A percentile compares a stretch with the other conserved stretches of the same genome.
Conservation (phyloP, 805 yeast genomes). For the Hanseniaspora lachancei region DNA sequence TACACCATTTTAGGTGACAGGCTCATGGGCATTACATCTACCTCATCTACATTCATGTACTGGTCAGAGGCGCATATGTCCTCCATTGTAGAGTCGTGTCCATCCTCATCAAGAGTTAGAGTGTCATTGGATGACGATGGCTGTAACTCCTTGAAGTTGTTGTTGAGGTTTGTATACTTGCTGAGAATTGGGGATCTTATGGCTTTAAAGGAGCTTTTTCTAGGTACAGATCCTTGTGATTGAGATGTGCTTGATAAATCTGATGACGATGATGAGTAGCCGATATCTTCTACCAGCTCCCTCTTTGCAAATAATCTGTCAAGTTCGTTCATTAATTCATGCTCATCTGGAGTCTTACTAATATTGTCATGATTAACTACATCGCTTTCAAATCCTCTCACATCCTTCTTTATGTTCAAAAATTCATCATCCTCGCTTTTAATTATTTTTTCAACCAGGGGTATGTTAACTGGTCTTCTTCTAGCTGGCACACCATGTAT, state of each 20-base stretch:
- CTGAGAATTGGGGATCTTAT: background rate
- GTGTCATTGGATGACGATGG: constrained; percentile 2
- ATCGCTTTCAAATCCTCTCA: background rate
- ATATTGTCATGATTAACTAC: background rate
- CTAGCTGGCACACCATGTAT: background rate
- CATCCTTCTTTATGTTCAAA: background rate
- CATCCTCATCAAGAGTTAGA: constrained; percentile 15
- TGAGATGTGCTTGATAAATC: background rate
- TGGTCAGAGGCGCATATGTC: constrained; percentile 18
- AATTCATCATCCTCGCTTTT: background rate
- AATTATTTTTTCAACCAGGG: background rate
- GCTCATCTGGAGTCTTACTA: constrained; percentile 3
- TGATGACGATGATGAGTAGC: background rate
- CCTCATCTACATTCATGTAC: constrained; percentile 28
- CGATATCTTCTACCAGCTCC: background rate
- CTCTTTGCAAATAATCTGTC: constrained; percentile 1
- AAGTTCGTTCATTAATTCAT: constrained; percentile 2
- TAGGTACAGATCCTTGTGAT: constrained; percentile 16
- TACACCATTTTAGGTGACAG: background rate
- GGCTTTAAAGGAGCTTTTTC: background rate
- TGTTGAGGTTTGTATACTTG: background rate
- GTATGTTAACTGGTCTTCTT: background rate
- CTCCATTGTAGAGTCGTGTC: constrained; percentile 14
- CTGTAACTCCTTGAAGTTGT: background rate
- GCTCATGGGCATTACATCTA: constrained; percentile 22